These are phyloP conservation scores for Sordariomycetes sp. DNA, from an alignment of 2,329 filamentous ascomycete species.

Conservation along the genomic window DNA sequence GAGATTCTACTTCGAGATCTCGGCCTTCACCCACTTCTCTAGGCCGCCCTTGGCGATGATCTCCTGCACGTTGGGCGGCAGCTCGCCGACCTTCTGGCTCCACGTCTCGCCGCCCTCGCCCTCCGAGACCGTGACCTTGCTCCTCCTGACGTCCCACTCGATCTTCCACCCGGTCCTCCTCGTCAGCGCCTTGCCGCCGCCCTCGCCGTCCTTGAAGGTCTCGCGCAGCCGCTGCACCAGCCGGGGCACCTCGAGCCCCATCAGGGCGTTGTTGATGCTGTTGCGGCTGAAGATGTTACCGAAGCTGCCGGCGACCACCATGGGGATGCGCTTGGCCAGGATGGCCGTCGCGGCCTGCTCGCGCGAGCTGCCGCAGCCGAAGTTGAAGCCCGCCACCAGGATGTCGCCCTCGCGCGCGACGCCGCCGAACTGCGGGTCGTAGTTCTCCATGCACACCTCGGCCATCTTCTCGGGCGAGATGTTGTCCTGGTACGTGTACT, in stretches of 20 bases:
- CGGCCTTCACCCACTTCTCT: constrained; percentile 71
- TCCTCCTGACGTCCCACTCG: constrained; percentile 67
- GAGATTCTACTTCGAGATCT: constrained; percentile 31
- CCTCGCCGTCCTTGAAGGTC: constrained; percentile 35
- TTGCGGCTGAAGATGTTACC: constrained; percentile 75
- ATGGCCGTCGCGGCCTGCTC: constrained; percentile 88
- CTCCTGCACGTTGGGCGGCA: constrained; percentile 78
- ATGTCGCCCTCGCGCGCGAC: constrained; percentile 64
- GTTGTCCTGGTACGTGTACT: constrained; percentile 84
- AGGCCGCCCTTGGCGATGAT: constrained; percentile 70
- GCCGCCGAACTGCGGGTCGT: constrained; percentile 60
- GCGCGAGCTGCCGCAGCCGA: constrained; percentile 70
- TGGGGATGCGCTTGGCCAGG: constrained; percentile 66
- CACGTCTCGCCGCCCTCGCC: constrained; percentile 55
- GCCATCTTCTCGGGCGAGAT: constrained; percentile 72
- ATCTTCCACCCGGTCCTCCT: constrained; percentile 75
- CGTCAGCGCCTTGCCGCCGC: constrained; percentile 43
- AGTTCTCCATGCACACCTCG: constrained; percentile 87
- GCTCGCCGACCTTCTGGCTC: constrained; percentile 72
- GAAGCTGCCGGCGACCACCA: constrained; percentile 74
- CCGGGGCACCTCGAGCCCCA: constrained; percentile 59
- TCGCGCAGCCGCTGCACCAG: constrained; percentile 49
- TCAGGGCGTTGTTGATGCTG: constrained; percentile 68
- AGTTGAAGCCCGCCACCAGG: constrained; percentile 82
- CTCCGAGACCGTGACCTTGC: constrained; percentile 61